These are phyloP conservation scores for Paraurostyla sp. DNA, from an alignment of 73 alveolate species.

Conservation along the genomic window DNA sequence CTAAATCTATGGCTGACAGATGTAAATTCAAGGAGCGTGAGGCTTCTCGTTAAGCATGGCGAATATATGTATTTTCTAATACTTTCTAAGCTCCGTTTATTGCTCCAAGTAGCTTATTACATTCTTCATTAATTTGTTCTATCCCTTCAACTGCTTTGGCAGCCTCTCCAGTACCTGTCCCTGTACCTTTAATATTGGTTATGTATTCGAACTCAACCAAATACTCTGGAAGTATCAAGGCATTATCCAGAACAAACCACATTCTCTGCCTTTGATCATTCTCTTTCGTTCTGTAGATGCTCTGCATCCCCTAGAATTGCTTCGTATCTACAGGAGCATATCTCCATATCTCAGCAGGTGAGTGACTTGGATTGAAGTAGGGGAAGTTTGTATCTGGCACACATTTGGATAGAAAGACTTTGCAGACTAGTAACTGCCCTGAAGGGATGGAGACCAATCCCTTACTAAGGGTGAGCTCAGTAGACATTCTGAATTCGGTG, in stretches of 20 bases:
- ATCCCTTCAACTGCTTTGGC: background rate
- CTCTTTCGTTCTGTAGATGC: conserved; percentile 82
- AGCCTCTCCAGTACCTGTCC: background rate
- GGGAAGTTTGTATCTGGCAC: conserved; percentile 76
- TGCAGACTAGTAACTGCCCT: conserved; percentile 86
- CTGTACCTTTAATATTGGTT: background rate
- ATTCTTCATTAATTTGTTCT: conserved; percentile 34
- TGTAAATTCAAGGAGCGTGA: background rate
- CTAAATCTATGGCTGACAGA: conserved; percentile 75
- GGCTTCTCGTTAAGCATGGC: conserved; percentile 42
- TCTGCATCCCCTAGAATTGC: conserved; percentile 59
- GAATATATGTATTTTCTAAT: conserved; percentile 65
- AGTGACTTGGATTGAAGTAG: conserved; percentile 64
- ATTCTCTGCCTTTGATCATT: conserved; percentile 79
- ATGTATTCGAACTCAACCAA: conserved; percentile 90
- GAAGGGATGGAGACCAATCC: conserved; percentile 79
- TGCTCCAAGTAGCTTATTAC: conserved; percentile 47
- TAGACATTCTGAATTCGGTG: conserved; percentile 61
- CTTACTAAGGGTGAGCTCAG: conserved; percentile 66
- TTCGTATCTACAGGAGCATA: conserved; percentile 75
- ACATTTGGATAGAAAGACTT: conserved; percentile 84
- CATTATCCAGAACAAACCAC: conserved; percentile 91
- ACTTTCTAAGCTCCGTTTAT: conserved; percentile 54
- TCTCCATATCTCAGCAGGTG: conserved; percentile 81
- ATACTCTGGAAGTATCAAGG: conserved; percentile 91